These are phyloP conservation scores for Cutaneotrichosporon cutaneum DNA, from an alignment of 1,284 basidiomycete genomes.

Conservation along the genomic window DNA sequence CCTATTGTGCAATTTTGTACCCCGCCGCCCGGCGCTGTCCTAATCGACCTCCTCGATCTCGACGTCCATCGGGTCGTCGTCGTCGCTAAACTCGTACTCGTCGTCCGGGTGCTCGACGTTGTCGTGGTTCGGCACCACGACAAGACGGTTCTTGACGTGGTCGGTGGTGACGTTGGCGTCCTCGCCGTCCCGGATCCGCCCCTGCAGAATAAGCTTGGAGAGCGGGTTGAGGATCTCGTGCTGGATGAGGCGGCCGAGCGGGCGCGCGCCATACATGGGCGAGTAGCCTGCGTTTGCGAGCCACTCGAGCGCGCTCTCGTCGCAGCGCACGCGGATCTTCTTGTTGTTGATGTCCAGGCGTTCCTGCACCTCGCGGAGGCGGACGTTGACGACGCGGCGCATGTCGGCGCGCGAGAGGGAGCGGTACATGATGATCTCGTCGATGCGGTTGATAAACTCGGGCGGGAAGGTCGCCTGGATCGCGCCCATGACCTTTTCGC, in stretches of 20 bases:
- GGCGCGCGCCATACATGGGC: conserved; percentile 81
- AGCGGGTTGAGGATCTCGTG: conserved; percentile 90
- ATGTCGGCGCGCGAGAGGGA: conserved; percentile 57
- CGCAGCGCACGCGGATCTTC: conserved; percentile 76
- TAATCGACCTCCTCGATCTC: conserved; percentile 54
- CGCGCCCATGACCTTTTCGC: conserved; percentile 55
- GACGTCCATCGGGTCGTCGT: conserved; percentile 48
- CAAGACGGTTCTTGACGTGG: conserved; percentile 74
- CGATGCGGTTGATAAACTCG: conserved; percentile 60
- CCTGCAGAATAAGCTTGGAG: conserved; percentile 80
- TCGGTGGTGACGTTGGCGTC: conserved; percentile 75
- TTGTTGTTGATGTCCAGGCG: conserved; percentile 68
- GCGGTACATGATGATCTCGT: conserved; percentile 59
- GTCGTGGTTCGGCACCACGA: conserved; percentile 79
- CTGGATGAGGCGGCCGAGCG: conserved; percentile 88
- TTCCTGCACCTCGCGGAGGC: conserved; percentile 61
- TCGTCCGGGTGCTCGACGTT: conserved; percentile 46
- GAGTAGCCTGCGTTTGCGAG: conserved; percentile 83
- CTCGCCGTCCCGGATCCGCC: conserved; percentile 79
- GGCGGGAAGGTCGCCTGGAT: conserved; percentile 58
- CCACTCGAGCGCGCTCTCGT: conserved; percentile 75
- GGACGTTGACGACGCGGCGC: conserved; percentile 57
- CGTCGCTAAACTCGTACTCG: conserved; percentile 37
- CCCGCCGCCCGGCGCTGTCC: conserved; percentile 27
- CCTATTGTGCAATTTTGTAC: conserved; percentile 23